Evolutionary conservation across 805 yeast species (phyloP), one percentile per base, ranked within the genome.

Genomic region (Zygoascus bituminiphila): DNA sequence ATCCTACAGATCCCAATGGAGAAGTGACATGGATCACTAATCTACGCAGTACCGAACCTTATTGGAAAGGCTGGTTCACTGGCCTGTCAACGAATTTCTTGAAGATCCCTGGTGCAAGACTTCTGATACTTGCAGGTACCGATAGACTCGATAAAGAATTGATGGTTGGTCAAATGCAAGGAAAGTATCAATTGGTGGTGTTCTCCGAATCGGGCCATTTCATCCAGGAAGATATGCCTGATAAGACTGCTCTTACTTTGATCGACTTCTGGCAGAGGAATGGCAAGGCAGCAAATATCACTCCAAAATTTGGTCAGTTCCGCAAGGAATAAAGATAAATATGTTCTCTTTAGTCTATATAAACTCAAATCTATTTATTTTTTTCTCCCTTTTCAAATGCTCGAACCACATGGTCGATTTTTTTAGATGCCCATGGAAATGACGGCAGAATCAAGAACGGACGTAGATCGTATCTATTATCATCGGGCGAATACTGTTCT

Each of bases 111-210:
- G 68, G 81, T 0, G 80, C 89, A 0, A 84, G 88, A 58, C 57
- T 93, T 46, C 72, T 93, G 37, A 73, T 93, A 1, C 66, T 94
- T 14, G 94, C 98, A 0, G 95, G 95, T 2, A 84, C 89, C 46
- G 97, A 93, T 55, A 79, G 84, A 19, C 71, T 94, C 25, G 98
- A 93, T 65, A 88, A 83, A 54, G 77, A 77, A 35, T 70, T 93
- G 43, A 88, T 89, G 64, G 81, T 93, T 45, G 99, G 97, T 0
- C 98, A 94, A 65, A 93, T 93, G 98, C 98, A 89, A 66, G 99
- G 99, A 1, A 70, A 70, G 62, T 93, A 84, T 64, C 99, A 94
- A 66, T 73, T 93, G 37, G 80, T 86, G 12, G 93, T 88, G 4
- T 82, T 88, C 62, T 78, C 75, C 53, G 83, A 81, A 47, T 72